Evolutionary conservation across 2,329 filamentous ascomycete species (phyloP).

Genomic region (Fusarium sp.): DNA sequence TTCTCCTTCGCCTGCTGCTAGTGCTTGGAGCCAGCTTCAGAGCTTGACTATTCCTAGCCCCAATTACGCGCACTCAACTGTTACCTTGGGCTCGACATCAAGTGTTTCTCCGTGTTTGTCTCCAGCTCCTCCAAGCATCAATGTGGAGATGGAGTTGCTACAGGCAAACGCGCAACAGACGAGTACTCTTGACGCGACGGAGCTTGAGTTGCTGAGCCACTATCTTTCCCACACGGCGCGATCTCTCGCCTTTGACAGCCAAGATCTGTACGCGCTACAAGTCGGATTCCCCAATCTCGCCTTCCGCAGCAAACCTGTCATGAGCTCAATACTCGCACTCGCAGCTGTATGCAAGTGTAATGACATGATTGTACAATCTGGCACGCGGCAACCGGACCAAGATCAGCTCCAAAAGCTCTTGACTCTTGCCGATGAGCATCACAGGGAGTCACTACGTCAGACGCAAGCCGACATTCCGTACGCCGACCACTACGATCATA

Average conservation of each 20-base stretch:
- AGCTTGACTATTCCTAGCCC: background rate
- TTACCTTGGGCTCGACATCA: background rate
- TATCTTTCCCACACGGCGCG: constrained; percentile 57
- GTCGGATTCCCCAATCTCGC: constrained; percentile 58
- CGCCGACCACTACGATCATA: constrained; percentile 45
- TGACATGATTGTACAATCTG: constrained; percentile 42
- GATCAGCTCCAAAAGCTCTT: constrained; percentile 32
- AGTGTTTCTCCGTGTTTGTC: constrained; percentile 8
- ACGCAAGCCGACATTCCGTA: constrained; percentile 50
- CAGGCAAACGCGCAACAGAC: background rate
- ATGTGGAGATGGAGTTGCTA: background rate
- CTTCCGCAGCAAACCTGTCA: constrained; percentile 53
- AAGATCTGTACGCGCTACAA: constrained; percentile 55
- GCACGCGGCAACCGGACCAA: background rate
- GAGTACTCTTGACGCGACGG: constrained; percentile 38
- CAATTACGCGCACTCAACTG: background rate
- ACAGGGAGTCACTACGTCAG: constrained; percentile 53
- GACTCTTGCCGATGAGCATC: constrained; percentile 52
- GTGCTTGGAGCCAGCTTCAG: background rate
- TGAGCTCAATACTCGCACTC: constrained; percentile 57
- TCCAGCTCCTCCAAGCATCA: constrained; percentile 1
- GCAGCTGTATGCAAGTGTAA: constrained; percentile 56
- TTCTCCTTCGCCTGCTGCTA: background rate
- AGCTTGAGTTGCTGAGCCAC: constrained; percentile 55
- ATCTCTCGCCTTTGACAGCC: constrained; percentile 50